Conservation (phyloP, 805 yeast genomes). For the Sugiyamaella mastotermitis region DNA sequence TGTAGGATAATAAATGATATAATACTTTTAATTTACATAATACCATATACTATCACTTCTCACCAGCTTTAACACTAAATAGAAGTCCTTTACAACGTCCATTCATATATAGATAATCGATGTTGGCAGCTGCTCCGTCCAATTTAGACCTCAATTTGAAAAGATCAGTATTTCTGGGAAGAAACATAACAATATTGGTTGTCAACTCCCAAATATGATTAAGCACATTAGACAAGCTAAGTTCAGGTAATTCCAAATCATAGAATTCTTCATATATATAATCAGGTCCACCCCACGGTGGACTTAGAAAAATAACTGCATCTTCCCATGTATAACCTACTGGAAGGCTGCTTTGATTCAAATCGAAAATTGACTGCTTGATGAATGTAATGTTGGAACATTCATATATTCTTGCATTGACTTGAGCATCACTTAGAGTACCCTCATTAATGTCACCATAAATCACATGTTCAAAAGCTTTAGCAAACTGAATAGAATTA, state of each 20-base stretch:
- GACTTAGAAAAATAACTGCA: conserved; percentile 63
- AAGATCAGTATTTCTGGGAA: conserved; percentile 22
- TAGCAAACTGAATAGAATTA: conserved; percentile 66
- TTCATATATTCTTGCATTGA: conserved; percentile 61
- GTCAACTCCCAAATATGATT: conserved; percentile 5
- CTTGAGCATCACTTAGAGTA: conserved; percentile 26
- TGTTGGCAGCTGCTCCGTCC: conserved; percentile 4
- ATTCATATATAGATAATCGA: conserved; percentile 15
- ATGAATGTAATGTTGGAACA: conserved; percentile 38
- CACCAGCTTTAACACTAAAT: too few species aligned
- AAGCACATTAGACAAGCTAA: conserved; percentile 13
- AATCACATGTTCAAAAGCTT: conserved; percentile 11
- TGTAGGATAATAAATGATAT: background rate
- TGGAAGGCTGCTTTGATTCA: conserved; percentile 12
- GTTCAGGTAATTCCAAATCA: conserved; percentile 13
- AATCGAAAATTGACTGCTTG: conserved; percentile 44
- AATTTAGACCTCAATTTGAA: conserved; percentile 4
- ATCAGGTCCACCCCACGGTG: conserved; percentile 86
- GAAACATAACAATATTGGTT: conserved; percentile 17
- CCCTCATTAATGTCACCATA: conserved; percentile 24
- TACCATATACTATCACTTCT: too few species aligned
- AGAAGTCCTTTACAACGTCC: conserved; percentile 17
- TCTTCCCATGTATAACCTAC: conserved; percentile 20
- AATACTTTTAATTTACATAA: background rate
- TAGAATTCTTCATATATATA: conserved; percentile 31